phyloP scores from a whole-genome alignment of 371 early-diverging fungal genomes.

The Mucor racemosus region DNA sequence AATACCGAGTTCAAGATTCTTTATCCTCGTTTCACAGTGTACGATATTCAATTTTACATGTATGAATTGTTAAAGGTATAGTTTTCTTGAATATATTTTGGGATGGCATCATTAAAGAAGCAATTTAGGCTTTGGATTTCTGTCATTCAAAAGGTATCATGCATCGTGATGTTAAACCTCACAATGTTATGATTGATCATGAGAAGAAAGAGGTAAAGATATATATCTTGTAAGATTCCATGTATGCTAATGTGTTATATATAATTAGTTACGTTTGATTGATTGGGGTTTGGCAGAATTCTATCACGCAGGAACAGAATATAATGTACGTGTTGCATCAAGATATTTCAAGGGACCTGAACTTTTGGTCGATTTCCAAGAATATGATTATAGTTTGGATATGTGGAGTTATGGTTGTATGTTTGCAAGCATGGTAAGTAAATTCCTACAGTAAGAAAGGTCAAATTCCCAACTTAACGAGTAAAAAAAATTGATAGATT shows the following conservation, averaged over 20 bases:
- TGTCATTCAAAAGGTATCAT: conserved; percentile 99
- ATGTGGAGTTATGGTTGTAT: conserved; percentile 99
- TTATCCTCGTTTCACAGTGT: conserved; percentile 81
- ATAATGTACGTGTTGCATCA: conserved; percentile 98
- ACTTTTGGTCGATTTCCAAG: conserved; percentile 96
- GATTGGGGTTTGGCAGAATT: conserved; percentile 99
- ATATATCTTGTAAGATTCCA: not conserved
- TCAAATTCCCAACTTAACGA: too few relatives aligned
- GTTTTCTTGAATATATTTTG: too few relatives aligned
- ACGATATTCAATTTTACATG: conserved; percentile 96
- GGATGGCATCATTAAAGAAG: too few relatives aligned
- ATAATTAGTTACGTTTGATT: conserved; percentile 85
- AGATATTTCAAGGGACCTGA: conserved; percentile 99
- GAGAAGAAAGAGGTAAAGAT: conserved; percentile 79
- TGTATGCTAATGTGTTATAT: not conserved
- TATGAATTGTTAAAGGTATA: conserved; percentile 92
- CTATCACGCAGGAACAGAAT: conserved; percentile 97
- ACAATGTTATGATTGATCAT: conserved; percentile 99
- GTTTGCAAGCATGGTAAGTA: conserved; percentile 90
- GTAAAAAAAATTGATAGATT: conserved; percentile 46
- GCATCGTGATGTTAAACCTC: conserved; percentile 99
- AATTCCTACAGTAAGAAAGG: too few relatives aligned
- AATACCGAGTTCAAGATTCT: conserved; percentile 77
- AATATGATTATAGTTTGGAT: conserved; percentile 99
- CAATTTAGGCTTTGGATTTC: conserved; percentile 86